These are phyloP conservation scores for Diaporthe sp. DNA, from an alignment of 2,329 filamentous ascomycete species.

Conservation along the genomic window DNA sequence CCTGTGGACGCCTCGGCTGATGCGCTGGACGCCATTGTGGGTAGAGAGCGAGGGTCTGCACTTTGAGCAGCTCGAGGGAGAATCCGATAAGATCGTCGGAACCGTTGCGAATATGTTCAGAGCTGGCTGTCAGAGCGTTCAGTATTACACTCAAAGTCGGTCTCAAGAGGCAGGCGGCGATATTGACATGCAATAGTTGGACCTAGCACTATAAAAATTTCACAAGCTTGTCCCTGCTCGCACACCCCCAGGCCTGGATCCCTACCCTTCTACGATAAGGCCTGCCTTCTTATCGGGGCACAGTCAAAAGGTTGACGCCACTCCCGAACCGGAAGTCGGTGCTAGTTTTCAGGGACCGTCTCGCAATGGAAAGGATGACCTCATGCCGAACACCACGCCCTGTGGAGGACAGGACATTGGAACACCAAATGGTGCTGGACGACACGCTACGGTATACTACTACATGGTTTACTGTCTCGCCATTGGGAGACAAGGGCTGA, in stretches of 20 bases:
- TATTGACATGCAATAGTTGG: not conserved
- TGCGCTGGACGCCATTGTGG: conserved; percentile 28
- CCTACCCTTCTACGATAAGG: conserved; percentile 9
- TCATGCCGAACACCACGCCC: not conserved
- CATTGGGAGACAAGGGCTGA: not conserved
- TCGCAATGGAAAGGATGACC: not conserved
- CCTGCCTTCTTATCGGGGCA: conserved; percentile 3
- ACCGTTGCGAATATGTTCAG: not conserved
- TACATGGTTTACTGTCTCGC: not conserved
- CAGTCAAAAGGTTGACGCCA: not conserved
- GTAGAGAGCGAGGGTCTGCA: not conserved
- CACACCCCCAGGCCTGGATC: not conserved
- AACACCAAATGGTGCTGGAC: not conserved
- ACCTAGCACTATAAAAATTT: conserved; percentile 17
- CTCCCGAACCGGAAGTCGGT: not conserved
- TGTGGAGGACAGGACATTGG: not conserved
- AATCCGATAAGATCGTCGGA: not conserved
- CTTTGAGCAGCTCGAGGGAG: not conserved
- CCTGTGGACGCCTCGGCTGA: conserved; percentile 30
- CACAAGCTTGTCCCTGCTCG: conserved; percentile 15
- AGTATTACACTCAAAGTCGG: not conserved
- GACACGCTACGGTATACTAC: not conserved
- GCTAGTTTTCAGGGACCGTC: not conserved
- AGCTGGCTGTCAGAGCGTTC: not conserved
- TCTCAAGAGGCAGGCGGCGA: not conserved